These are phyloP conservation scores for Barnettozyma salicaria DNA, from an alignment of 805 yeast species.

Conservation along the genomic window DNA sequence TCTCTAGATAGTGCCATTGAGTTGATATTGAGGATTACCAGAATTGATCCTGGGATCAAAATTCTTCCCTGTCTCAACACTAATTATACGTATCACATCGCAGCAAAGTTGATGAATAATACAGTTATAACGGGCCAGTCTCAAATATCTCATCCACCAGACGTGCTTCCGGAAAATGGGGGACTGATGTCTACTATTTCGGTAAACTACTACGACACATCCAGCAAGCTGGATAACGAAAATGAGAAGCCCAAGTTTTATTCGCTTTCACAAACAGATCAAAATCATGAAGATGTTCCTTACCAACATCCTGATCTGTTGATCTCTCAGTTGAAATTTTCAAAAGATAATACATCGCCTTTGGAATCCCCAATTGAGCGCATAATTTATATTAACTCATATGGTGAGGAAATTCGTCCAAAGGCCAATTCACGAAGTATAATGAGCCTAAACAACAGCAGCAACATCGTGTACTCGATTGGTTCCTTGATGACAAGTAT, in stretches of 20 bases:
- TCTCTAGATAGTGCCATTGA: constrained; percentile 82
- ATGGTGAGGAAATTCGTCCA: constrained; percentile 83
- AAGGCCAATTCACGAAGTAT: constrained; percentile 59
- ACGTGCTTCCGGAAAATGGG: constrained; percentile 8
- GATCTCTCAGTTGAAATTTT: constrained; percentile 68
- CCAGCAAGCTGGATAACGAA: neutral
- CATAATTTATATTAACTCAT: constrained; percentile 76
- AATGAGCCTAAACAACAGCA: constrained; percentile 42
- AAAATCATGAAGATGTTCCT: constrained; percentile 46
- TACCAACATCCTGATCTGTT: constrained; percentile 76
- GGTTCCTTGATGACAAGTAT: constrained; percentile 89
- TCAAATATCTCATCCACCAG: constrained; percentile 83
- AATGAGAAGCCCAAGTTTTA: neutral
- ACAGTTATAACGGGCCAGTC: constrained; percentile 81
- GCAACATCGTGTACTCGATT: constrained; percentile 65
- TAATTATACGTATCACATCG: constrained; percentile 78
- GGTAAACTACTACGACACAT: constrained; percentile 13
- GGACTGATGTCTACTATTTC: constrained; percentile 15
- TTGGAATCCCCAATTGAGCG: constrained; percentile 69
- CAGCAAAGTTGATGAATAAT: constrained; percentile 68
- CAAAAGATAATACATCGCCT: constrained; percentile 52
- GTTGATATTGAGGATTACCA: constrained; percentile 57
- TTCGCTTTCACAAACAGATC: constrained; percentile 1
- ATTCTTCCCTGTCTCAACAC: constrained; percentile 82
- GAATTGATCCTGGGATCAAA: constrained; percentile 43